These are phyloP conservation scores for Lasiosphaeris hirsuta DNA, from an alignment of 495 filamentous ascomycete genomes.

Conservation along the genomic window DNA sequence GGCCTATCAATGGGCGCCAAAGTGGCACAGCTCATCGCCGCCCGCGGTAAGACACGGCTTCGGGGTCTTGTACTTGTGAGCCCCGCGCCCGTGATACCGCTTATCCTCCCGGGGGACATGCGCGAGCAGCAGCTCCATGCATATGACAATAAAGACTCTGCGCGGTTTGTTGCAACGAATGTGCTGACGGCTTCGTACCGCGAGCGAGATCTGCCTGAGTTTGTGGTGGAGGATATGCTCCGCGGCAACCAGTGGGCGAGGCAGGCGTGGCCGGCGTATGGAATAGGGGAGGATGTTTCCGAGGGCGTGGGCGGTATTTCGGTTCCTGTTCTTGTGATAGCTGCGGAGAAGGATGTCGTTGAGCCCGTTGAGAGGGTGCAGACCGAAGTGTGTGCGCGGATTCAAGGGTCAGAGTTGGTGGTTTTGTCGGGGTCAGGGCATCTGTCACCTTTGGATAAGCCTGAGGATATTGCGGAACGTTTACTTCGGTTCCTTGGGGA, in stretches of 20 bases:
- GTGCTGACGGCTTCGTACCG: slow-evolving; percentile 32
- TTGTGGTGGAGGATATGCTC: slow-evolving; percentile 33
- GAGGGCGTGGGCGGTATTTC: slow-evolving; percentile 18
- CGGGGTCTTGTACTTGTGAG: slow-evolving; percentile 38
- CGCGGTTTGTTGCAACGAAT: slow-evolving; percentile 34
- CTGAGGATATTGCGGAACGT: neutral
- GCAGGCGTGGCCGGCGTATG: slow-evolving; percentile 39
- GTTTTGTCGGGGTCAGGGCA: slow-evolving; percentile 21
- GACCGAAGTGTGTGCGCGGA: slow-evolving; percentile 18
- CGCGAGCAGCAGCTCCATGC: slow-evolving; percentile 35
- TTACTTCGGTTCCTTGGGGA: no score
- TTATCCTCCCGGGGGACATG: slow-evolving; percentile 36
- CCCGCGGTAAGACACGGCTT: slow-evolving; percentile 6
- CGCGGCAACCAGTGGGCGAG: slow-evolving; percentile 33
- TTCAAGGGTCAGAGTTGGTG: slow-evolving; percentile 12
- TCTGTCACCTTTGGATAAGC: slow-evolving; percentile 20
- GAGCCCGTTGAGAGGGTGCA: slow-evolving; percentile 24
- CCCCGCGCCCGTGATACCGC: slow-evolving; percentile 34
- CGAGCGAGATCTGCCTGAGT: slow-evolving; percentile 18
- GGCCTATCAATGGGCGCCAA: slow-evolving; percentile 48
- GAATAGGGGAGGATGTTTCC: slow-evolving; percentile 40
- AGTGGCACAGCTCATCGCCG: slow-evolving; percentile 34
- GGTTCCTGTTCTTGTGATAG: slow-evolving; percentile 35
- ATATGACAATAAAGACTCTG: slow-evolving; percentile 29
- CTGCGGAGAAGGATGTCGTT: slow-evolving; percentile 35